Evolutionary conservation across 345 rosid species (phyloP), one percentile per base, ranked within the genome.

Genomic region (Brassica rapa): DNA sequence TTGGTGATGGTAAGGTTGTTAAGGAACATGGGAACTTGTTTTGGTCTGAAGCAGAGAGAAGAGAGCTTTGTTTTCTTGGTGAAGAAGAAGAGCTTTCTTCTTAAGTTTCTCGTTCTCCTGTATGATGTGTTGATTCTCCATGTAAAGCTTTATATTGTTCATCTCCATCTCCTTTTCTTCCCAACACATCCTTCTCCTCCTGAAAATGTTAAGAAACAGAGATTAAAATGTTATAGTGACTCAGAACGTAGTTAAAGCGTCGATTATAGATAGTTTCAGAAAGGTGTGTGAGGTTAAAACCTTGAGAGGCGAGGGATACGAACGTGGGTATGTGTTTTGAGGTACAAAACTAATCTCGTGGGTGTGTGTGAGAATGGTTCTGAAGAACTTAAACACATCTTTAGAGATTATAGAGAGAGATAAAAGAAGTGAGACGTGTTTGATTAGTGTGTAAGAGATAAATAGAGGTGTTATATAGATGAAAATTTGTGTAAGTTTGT

Each of bases 41-140:
- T 83, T 83, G 49, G 70, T 80, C 51, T 86, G 91, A 51, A 92
- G 86, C 80, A 83, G 82, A 80, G 82, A 68, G 9, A 87, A 70
- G 71, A 94, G 82, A 43, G 73, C 82, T 81, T 85, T 83, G 71
- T 94, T 94, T 87, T 94, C 98, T 69, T 85, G 87, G 43, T 75
- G 84, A 32, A 92, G 98, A 72, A 90, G 84, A 61, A 82, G 68
- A 49, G 91, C 96, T 83, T 81, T 87, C 77, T 83, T 83, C 72
- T 80, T 86, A 68, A 94, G 86, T 85, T 78, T 86, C 82, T 94
- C 89, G 53, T 92, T 94, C 83, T 87, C 92, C 70, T 81, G 67
- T 25, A 85, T 85, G 74, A 94, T 88, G 78, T 82, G 86, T 66
- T 82, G 86, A 77, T 94, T 94, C 89, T 88, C 78, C 83, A 84